Conservation (phyloP, 257 asterid genomes). For the Fraxinus quadrangulata region DNA sequence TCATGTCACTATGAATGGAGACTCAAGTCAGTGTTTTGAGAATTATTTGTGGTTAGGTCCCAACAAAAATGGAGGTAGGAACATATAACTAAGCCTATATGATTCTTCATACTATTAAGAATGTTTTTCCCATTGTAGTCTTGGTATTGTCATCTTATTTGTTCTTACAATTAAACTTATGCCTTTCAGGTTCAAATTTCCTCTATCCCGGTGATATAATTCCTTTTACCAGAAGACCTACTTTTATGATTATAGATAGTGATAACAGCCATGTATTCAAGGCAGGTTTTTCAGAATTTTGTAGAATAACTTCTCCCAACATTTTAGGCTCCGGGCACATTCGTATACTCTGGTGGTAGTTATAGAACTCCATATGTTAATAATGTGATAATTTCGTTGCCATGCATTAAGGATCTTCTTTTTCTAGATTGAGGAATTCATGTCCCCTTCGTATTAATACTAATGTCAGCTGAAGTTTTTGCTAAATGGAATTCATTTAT, state of each 20-base stretch:
- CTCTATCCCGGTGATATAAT: slow-evolving; percentile 91
- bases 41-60: slow-evolving; percentile 49
- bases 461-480: slow-evolving; percentile 1
- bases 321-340: slow-evolving; percentile 18
- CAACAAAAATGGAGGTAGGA: slow-evolving; percentile 62
- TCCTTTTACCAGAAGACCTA: slow-evolving; percentile 94
- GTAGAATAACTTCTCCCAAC: slow-evolving; percentile 36
- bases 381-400: slow-evolving; percentile 17
- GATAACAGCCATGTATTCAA: slow-evolving; percentile 97
- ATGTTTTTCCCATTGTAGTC: slow-evolving; percentile 14
- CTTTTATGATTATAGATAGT: slow-evolving; percentile 86
- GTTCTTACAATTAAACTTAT: slow-evolving; percentile 27
- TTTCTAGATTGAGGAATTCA: neutral
- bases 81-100: slow-evolving; percentile 3
- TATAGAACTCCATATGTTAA: slow-evolving; percentile 9
- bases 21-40: slow-evolving; percentile 37
- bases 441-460: neutral
- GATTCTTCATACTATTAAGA: neutral
- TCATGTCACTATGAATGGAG: slow-evolving; percentile 33
- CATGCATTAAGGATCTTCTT: slow-evolving; percentile 8
- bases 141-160: slow-evolving; percentile 2
- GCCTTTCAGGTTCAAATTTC: slow-evolving; percentile 66
- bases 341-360: slow-evolving; percentile 26
- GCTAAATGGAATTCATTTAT: neutral
- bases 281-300: slow-evolving; percentile 98